Conservation (phyloP, 768 basidiomycete species). For the Agrocybe pediades region DNA sequence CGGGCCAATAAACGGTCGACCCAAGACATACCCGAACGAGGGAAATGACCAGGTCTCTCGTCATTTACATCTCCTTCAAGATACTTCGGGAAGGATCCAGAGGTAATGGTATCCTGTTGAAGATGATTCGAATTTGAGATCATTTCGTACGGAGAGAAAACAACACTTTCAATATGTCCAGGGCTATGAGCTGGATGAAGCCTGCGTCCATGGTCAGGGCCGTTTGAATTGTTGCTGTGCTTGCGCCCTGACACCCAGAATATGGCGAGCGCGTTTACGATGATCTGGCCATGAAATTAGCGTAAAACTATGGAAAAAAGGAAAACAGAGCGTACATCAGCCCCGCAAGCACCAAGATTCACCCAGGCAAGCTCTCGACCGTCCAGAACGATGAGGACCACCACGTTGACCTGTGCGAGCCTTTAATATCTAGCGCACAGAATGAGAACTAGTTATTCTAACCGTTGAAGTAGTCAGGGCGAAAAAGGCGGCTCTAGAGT, state of each 20-base stretch:
- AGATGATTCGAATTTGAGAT: conserved; percentile 1
- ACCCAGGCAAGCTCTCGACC: conserved; percentile 51
- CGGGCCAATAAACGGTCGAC: conserved; percentile 12
- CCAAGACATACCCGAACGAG: conserved; percentile 13
- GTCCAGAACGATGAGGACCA: conserved; percentile 44
- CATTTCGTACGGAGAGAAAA: conserved; percentile 7
- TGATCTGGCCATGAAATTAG: conserved; percentile 30
- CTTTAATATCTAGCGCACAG: neutral
- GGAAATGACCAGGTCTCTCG: conserved; percentile 7
- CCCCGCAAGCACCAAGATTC: conserved; percentile 41
- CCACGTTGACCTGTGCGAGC: conserved; percentile 36
- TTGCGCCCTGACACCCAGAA: conserved; percentile 42
- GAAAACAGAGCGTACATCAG: conserved; percentile 27
- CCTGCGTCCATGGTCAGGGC: neutral
- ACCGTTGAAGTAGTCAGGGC: conserved; percentile 52
- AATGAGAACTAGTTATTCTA: conserved; percentile 3
- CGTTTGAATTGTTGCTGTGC: conserved; percentile 1
- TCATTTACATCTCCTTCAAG: conserved; percentile 7
- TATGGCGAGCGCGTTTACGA: conserved; percentile 47
- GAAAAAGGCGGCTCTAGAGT: conserved; percentile 41
- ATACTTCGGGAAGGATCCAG: conserved; percentile 11
- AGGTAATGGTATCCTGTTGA: neutral
- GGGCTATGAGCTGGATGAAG: conserved; percentile 5
- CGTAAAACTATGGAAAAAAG: neutral
- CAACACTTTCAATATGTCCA: conserved; percentile 3